A percentile compares a stretch with the other conserved stretches of the same genome.
phyloP scores from a whole-genome alignment of 2,329 filamentous ascomycete genomes.

The Aspergillus carbonarius region DNA sequence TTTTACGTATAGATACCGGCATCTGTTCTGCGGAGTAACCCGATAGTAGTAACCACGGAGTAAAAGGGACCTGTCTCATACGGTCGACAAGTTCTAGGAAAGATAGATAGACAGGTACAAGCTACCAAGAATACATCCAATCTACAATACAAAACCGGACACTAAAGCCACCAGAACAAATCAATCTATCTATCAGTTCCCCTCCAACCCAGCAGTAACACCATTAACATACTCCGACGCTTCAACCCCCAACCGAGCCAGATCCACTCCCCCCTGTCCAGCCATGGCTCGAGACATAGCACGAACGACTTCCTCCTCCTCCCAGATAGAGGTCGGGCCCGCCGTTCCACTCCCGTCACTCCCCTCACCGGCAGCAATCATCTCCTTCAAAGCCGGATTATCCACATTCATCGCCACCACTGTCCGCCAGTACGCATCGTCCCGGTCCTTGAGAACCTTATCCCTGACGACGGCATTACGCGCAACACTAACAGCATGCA shows the following conservation, averaged over 20 bases:
- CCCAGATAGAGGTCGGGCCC: constrained; percentile 53
- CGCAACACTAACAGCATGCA: constrained; percentile 72
- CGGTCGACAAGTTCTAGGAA: too few species aligned
- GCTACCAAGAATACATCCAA: not conserved
- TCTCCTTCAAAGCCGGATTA: not conserved
- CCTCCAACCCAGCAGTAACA: constrained; percentile 42
- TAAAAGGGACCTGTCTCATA: not conserved
- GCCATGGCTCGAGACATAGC: constrained; percentile 77
- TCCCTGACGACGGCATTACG: constrained; percentile 79
- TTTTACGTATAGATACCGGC: too few species aligned
- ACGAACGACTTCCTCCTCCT: constrained; percentile 64
- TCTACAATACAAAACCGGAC: not conserved
- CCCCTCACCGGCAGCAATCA: constrained; percentile 47
- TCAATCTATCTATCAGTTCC: constrained; percentile 8
- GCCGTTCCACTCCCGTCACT: constrained; percentile 65
- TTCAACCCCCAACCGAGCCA: constrained; percentile 43
- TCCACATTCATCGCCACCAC: constrained; percentile 50
- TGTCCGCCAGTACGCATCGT: constrained; percentile 70
- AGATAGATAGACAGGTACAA: not conserved
- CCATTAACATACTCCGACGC: constrained; percentile 46
- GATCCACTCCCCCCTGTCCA: constrained; percentile 53
- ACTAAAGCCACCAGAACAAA: not conserved
- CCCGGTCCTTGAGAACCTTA: constrained; percentile 63
- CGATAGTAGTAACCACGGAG: not conserved
- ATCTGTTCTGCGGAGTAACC: too few species aligned